Evolutionary conservation across 257 asterid species (phyloP).

Genomic region (Gentiana dahurica): DNA sequence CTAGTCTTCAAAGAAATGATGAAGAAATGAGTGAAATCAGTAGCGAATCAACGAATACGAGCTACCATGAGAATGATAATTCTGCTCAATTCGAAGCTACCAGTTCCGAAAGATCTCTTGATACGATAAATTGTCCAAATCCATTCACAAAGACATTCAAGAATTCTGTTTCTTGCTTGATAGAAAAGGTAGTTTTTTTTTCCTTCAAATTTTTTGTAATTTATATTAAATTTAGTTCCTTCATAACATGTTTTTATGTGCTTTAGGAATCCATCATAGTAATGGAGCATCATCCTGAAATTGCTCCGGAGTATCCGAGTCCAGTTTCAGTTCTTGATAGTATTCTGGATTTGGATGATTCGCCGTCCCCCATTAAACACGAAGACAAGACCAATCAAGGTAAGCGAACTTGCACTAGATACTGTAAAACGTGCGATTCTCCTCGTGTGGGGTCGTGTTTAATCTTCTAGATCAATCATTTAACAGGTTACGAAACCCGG

Average conservation of each 20-base stretch:
- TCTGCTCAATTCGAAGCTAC: slow-evolving; percentile 29
- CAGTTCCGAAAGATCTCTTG: slow-evolving; percentile 30
- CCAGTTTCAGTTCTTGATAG: slow-evolving; percentile 85
- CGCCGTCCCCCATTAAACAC: slow-evolving; percentile 56
- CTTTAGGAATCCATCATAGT: slow-evolving; percentile 42
- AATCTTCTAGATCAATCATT: slow-evolving; percentile 5
- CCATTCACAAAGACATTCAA: slow-evolving; percentile 24
- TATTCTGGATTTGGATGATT: slow-evolving; percentile 33
- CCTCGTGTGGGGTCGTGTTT: background rate
- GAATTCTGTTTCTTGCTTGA: slow-evolving; percentile 15
- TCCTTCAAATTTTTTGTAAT: slow-evolving; percentile 5
- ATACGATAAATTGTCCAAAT: slow-evolving; percentile 17
- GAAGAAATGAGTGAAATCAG: slow-evolving; percentile 37
- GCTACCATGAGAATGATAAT: slow-evolving; percentile 26
- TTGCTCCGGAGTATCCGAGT: slow-evolving; percentile 61
- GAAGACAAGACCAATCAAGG: slow-evolving; percentile 43
- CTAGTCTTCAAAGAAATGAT: slow-evolving; percentile 26
- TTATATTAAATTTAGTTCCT: background rate
- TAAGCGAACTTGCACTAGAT: slow-evolving; percentile 13
- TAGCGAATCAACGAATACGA: slow-evolving; percentile 25
- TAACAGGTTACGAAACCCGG: slow-evolving; percentile 35
- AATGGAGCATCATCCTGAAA: slow-evolving; percentile 46
- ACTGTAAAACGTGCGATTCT: too few relatives aligned
- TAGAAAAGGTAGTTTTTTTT: slow-evolving; percentile 34
- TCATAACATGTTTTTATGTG: slow-evolving; percentile 14